Base-by-base conservation (phyloP, 306 rosid genomes). In the Fragaria vesca region DNA sequence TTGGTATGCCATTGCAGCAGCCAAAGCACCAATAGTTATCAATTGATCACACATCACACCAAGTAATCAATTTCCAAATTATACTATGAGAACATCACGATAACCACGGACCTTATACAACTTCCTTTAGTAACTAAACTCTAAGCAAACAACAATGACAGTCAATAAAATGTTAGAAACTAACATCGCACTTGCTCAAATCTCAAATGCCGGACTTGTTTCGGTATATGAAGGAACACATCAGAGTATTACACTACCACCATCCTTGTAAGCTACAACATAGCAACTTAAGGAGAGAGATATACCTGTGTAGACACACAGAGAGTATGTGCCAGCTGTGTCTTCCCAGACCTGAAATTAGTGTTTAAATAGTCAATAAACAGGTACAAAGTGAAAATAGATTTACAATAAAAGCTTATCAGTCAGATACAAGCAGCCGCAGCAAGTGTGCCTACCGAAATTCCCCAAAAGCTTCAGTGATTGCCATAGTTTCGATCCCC, bases 381-480 rank as follows among this genome's bases (percentile, higher is more conserved):
- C 51, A 48, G 43, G 62, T 68, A 46, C 20, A 34, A 65, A 46
- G 1, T 24, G 36, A 24, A 69, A 60, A 47, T 47, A 18, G 32
- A 51, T n/a, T 2, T 51, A 18, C 32, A 52, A 9, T 36, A 10
- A 52, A 66, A 9, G 61, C 26, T 17, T 28, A 57, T 6, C 20
- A 52, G 34, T 72, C 16, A 8, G 30, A 62, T 20, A 11, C 57
- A 63, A 65, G 65, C 43, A 72, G 42, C 4, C 8, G 77, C 70
- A 9, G 4, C 58, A 75, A 69, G 32, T 65, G 55, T 77, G 78
- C 86, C 82, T 76, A 92, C 98, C 98, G 86, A 72, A 94, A 94
- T 75, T 94, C 98, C 77, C 98, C 98, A 87, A 92, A 94, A 26
- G 98, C 92, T 89, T 94, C 98, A 6, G 98, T 94, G 77, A 94